Conservation (phyloP, 2,329 filamentous ascomycete species). For the Trichoderma koningiopsis region DNA sequence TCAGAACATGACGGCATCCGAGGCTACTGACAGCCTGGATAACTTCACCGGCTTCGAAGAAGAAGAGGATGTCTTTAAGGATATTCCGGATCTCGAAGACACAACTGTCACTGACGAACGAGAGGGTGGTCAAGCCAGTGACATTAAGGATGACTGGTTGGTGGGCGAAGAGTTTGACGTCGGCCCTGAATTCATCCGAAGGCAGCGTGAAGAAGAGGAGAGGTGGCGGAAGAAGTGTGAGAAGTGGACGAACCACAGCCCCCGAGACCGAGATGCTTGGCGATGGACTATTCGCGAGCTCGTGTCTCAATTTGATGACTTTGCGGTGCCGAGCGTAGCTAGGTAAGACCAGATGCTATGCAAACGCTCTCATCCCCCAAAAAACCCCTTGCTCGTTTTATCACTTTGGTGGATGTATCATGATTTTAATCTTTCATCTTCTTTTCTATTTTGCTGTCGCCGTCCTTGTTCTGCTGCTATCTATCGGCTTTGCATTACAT, state of each 20-base stretch:
- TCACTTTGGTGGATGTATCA: neutral
- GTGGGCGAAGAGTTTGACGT: conserved; percentile 98
- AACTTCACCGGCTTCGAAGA: conserved; percentile 74
- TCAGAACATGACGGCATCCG: conserved; percentile 45
- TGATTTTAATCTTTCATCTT: neutral
- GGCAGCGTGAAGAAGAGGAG: conserved; percentile 89
- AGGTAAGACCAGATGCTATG: neutral
- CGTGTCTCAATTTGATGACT: conserved; percentile 48
- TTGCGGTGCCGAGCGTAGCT: conserved; percentile 36
- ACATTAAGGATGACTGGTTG: conserved; percentile 74
- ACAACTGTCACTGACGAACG: conserved; percentile 53
- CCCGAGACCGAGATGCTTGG: conserved; percentile 64
- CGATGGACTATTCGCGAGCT: conserved; percentile 75
- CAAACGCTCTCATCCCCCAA: neutral
- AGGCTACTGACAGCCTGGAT: conserved; percentile 60
- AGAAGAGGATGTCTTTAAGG: conserved; percentile 91
- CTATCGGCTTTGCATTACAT: conserved; percentile 8
- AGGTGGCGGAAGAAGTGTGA: conserved; percentile 87
- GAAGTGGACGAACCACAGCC: conserved; percentile 71
- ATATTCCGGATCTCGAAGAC: conserved; percentile 90
- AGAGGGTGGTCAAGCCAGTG: conserved; percentile 54
- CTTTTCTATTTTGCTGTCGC: neutral
- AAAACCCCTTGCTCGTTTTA: neutral
- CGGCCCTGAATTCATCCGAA: conserved; percentile 86
- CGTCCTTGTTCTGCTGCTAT: conserved; percentile 7